Evolutionary conservation across 495 filamentous ascomycete genomes (phyloP), one percentile per base, ranked within the genome.

Genomic region (Recurvomyces mirabilis): DNA sequence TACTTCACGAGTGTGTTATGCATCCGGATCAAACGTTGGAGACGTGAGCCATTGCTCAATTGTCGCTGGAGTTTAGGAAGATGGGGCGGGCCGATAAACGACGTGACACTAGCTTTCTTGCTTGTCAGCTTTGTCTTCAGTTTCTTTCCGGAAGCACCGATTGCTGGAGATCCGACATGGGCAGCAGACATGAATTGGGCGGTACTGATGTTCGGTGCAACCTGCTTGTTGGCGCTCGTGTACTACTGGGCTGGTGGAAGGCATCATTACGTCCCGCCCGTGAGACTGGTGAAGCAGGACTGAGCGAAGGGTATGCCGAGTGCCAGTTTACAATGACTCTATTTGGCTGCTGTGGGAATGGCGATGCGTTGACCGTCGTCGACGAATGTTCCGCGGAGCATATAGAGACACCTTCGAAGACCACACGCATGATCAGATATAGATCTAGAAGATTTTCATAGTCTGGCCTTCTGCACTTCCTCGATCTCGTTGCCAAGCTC

Each of bases 401-500:
- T n/a, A n/a, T n/a, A n/a, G n/a, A n/a, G n/a, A n/a, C n/a, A n/a
- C n/a, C n/a, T n/a, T n/a, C n/a, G n/a, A n/a, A n/a, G n/a, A n/a
- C n/a, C n/a, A n/a, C n/a, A n/a, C n/a, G n/a, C n/a, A n/a, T n/a
- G n/a, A n/a, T n/a, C n/a, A n/a, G n/a, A n/a, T n/a, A n/a, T n/a
- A n/a, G n/a, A n/a, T n/a, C n/a, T n/a, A n/a, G n/a, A n/a, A n/a
- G 11, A 5, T 17, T 2, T 17, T 41, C 44, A 55, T 14, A 55
- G 33, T 15, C 30, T 14, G 13, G 53, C 53, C 31, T 45, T 43
- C 24, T 50, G n/a, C n/a, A n/a, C 55, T 38, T 53, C 47, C 10
- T 42, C 53, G 15, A 61, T 43, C 49, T 61, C 54, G 30, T 46
- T 57, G 17, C 69, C 69, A 17, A 41, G 55, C 56, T 65, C 54